Conservation (phyloP, 2,329 filamentous ascomycete species). For the Conoideocrella luteorostrata region DNA sequence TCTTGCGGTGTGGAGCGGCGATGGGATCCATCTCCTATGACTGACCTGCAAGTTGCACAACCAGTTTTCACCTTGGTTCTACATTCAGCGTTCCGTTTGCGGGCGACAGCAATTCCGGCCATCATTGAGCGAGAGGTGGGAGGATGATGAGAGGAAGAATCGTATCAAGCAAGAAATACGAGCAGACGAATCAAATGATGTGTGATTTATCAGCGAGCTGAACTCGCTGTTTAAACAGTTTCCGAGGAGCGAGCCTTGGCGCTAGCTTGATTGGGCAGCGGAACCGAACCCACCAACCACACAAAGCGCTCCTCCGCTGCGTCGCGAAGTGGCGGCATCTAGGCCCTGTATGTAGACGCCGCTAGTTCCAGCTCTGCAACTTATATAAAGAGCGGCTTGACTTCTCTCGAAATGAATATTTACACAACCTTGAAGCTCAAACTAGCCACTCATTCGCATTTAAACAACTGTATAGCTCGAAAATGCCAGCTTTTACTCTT, state of each 20-base stretch:
- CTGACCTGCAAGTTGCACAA: constrained; percentile 37
- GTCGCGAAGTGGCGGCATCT: neutral
- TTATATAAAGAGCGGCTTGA: constrained; percentile 8
- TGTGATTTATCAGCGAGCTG: neutral
- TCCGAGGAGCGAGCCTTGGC: neutral
- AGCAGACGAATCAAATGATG: constrained; percentile 12
- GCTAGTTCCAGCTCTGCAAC: neutral
- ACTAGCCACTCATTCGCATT: constrained; percentile 18
- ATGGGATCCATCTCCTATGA: constrained; percentile 11
- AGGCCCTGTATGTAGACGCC: neutral
- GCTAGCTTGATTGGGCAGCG: constrained; percentile 20
- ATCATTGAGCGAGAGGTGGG: constrained; percentile 12
- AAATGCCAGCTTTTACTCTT: constrained; percentile 37
- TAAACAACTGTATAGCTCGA: constrained; percentile 22
- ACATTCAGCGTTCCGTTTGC: constrained; percentile 19
- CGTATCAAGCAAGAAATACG: constrained; percentile 4
- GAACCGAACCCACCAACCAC: constrained; percentile 28
- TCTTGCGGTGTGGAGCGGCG: neutral
- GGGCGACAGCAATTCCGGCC: constrained; percentile 14
- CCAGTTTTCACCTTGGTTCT: constrained; percentile 34
- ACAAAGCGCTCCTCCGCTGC: too few relatives aligned
- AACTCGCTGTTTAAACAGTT: neutral
- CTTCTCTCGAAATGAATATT: neutral
- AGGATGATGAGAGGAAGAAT: neutral
- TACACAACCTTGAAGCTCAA: constrained; percentile 22